Percentiles rank a stretch among this genome's conserved stretches.
Conservation (phyloP, 148 eudicot genomes). For the Vaccinium macrocarpon region DNA sequence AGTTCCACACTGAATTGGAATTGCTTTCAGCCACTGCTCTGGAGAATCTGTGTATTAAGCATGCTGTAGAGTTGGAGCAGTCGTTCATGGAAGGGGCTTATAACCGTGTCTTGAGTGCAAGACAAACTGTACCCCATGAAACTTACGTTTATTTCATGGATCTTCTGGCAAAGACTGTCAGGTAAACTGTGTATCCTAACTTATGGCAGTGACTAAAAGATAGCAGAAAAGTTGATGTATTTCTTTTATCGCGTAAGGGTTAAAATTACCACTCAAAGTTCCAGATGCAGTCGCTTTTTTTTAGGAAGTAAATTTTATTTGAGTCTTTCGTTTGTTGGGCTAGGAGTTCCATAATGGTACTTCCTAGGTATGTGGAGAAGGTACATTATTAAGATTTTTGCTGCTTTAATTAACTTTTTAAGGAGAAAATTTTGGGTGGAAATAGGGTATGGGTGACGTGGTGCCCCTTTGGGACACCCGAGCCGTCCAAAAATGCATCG, state of each 20-base stretch:
- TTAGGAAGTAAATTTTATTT: neutral
- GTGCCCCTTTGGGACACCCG: no score
- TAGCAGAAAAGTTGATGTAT: neutral
- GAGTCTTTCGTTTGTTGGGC: neutral
- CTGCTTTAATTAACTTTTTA: neutral
- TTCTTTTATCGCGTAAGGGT: neutral
- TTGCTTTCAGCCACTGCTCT: conserved; percentile 73
- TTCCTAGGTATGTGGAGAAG: neutral
- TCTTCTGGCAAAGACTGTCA: conserved; percentile 89
- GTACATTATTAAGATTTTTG: neutral
- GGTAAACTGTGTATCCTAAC: conserved; percentile 37
- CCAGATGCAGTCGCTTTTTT: neutral
- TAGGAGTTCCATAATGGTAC: neutral
- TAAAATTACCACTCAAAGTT: neutral
- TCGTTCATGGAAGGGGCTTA: conserved; percentile 99
- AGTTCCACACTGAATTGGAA: conserved; percentile 85
- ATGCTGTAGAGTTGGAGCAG: conserved; percentile 92
- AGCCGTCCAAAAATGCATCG: no score
- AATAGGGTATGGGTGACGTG: no score
- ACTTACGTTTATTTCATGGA: conserved; percentile 90
- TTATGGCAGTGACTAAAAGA: neutral
- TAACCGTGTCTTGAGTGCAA: conserved; percentile 92
- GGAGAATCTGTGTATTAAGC: conserved; percentile 84
- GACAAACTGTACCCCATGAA: conserved; percentile 90
- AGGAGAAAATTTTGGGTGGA: no score